phyloP scores from a whole-genome alignment of 345 rosid species.

The Erysimum cheiranthoides region DNA sequence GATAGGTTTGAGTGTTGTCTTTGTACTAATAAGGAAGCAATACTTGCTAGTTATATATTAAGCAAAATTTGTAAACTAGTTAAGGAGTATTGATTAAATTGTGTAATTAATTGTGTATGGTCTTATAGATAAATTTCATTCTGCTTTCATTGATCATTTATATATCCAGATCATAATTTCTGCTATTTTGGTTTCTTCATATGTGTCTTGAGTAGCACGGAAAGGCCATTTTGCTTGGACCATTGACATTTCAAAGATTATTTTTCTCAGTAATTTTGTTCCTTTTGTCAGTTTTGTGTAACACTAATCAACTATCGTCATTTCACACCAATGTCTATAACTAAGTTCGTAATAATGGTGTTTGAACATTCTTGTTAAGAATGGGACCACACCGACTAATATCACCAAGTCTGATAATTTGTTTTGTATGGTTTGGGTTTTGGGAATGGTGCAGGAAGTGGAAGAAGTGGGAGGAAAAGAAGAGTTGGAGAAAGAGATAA shows the following conservation, averaged over 20 bases:
- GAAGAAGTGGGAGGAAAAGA: slow-evolving; percentile 77
- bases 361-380: no score
- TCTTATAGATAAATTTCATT: neutral
- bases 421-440: slow-evolving; percentile 25
- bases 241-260: neutral
- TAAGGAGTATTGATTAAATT: neutral
- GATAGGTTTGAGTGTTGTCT: slow-evolving; percentile 6
- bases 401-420: no score
- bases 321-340: no score
- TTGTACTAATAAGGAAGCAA: neutral
- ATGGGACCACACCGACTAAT: no score
- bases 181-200: neutral
- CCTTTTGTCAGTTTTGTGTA: no score
- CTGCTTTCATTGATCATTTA: neutral
- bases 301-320: no score
- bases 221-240: neutral
- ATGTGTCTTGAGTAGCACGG: neutral
- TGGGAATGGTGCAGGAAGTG: slow-evolving; percentile 56
- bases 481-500: slow-evolving; percentile 76
- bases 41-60: neutral
- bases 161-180: neutral
- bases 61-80: neutral
- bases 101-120: neutral
- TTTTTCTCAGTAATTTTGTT: no score
- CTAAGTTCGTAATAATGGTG: no score